A percentile compares a stretch with the other conserved stretches of the same genome.
These are phyloP conservation scores for Fragaria ananassa DNA, from an alignment of 306 rosid genomes.

Conservation along the genomic window DNA sequence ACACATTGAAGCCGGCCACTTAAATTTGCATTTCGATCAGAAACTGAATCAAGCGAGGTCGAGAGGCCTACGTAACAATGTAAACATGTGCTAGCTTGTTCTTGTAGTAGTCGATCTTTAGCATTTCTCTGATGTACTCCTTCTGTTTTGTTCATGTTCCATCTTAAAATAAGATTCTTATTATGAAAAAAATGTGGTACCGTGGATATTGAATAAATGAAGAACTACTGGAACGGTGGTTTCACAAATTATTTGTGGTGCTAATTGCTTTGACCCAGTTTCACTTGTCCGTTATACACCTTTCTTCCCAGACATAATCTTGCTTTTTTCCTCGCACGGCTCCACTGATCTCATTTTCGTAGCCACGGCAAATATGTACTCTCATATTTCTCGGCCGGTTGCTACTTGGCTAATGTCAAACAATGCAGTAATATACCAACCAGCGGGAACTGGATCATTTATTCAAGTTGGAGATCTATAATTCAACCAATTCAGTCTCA, in stretches of 20 bases:
- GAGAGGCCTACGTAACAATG: background rate
- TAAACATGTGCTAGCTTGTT: background rate
- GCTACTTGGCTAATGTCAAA: too few species aligned
- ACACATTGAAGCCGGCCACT: conserved; percentile 7
- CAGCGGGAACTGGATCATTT: too few species aligned
- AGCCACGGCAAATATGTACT: too few species aligned
- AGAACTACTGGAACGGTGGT: background rate
- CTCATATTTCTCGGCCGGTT: too few species aligned
- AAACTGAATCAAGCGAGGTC: background rate
- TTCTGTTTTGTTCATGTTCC: background rate
- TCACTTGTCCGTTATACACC: background rate
- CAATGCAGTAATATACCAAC: too few species aligned
- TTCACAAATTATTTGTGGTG: background rate
- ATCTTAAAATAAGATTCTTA: too few species aligned
- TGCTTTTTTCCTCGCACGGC: too few species aligned
- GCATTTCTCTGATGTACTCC: background rate
- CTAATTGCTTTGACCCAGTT: background rate
- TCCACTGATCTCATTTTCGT: too few species aligned
- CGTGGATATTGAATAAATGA: background rate
- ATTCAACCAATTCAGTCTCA: too few species aligned
- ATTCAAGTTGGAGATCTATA: too few species aligned
- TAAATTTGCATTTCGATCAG: background rate
- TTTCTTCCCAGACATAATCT: too few species aligned
- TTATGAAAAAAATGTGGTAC: background rate
- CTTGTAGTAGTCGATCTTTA: background rate